Evolutionary conservation across 2,329 filamentous ascomycete genomes (phyloP).

Genomic region (Drechslerella dactyloides): DNA sequence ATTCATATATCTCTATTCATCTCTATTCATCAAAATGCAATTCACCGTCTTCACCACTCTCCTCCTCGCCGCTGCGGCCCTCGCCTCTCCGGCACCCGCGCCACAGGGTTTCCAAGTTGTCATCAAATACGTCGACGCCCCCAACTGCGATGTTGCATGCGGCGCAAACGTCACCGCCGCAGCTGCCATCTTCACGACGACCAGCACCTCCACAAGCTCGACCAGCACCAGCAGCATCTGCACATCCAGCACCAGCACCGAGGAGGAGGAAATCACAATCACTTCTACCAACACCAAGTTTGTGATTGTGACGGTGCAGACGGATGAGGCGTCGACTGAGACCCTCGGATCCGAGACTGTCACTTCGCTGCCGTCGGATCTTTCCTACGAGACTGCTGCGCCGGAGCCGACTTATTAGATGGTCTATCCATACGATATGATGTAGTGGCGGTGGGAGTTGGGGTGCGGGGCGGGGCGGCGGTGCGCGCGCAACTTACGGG

Average conservation of each 20-base stretch:
- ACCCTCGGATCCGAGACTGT: constrained; percentile 44
- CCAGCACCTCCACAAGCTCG: constrained; percentile 5
- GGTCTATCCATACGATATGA: neutral
- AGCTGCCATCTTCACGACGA: constrained; percentile 3
- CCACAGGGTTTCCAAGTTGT: constrained; percentile 36
- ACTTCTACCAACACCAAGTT: constrained; percentile 41
- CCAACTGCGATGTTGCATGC: constrained; percentile 38
- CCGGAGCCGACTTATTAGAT: constrained; percentile 35
- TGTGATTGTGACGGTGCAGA: constrained; percentile 44
- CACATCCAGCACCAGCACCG: constrained; percentile 6
- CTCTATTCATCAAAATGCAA: constrained; percentile 22
- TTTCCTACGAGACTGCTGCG: constrained; percentile 2
- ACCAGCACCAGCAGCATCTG: constrained; percentile 10
- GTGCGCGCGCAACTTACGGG: too few species aligned
- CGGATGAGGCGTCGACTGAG: constrained; percentile 24
- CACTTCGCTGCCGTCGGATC: constrained; percentile 19
- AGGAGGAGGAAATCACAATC: neutral
- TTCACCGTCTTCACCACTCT: constrained; percentile 30
- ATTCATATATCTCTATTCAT: neutral
- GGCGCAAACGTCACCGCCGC: constrained; percentile 37
- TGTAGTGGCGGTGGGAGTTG: neutral
- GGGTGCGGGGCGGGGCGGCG: too few species aligned
- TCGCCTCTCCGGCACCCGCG: constrained; percentile 14
- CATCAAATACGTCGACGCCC: constrained; percentile 46
- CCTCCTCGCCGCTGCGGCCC: constrained; percentile 28